These are phyloP conservation scores for Fomitopsis pinicola DNA, from an alignment of 1,284 basidiomycete genomes.

Conservation along the genomic window DNA sequence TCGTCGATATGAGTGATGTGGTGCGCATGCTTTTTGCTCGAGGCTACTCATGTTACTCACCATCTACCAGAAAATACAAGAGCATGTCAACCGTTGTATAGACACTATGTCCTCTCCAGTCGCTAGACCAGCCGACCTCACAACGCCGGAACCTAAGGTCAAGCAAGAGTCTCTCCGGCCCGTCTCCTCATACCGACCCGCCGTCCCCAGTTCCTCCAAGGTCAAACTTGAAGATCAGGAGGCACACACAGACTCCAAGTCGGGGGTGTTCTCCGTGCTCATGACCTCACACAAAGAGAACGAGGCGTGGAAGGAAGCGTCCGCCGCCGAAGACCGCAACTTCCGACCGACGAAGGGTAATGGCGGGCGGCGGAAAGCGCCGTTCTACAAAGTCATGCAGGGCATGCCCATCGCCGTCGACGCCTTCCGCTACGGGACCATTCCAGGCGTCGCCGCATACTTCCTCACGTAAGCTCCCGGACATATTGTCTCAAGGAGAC, in stretches of 20 bases:
- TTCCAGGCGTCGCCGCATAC: constrained; percentile 85
- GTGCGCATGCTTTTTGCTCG: constrained; percentile 26
- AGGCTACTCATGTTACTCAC: not conserved
- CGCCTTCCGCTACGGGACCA: constrained; percentile 90
- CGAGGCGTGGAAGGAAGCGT: constrained; percentile 81
- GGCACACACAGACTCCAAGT: not conserved
- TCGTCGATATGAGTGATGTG: constrained; percentile 20
- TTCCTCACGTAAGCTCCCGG: constrained; percentile 68
- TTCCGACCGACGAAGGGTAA: constrained; percentile 44
- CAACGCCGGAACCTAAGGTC: not conserved
- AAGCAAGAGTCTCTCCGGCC: not conserved
- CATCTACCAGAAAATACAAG: constrained; percentile 35
- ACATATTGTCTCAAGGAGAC: not conserved
- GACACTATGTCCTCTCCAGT: constrained; percentile 25
- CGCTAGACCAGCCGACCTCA: not conserved
- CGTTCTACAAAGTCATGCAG: constrained; percentile 94
- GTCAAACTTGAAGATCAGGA: not conserved
- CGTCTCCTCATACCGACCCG: constrained; percentile 12
- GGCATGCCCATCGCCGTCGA: constrained; percentile 98
- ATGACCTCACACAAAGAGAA: constrained; percentile 82
- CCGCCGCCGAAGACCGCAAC: constrained; percentile 44
- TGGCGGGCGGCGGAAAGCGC: constrained; percentile 70
- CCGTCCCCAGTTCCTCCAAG: constrained; percentile 3
- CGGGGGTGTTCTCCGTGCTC: constrained; percentile 66
- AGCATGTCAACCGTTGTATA: constrained; percentile 49